Percentiles rank a stretch among this genome's conserved stretches.
phyloP scores from a whole-genome alignment of 257 asterid species.

The Asclepias syriaca region DNA sequence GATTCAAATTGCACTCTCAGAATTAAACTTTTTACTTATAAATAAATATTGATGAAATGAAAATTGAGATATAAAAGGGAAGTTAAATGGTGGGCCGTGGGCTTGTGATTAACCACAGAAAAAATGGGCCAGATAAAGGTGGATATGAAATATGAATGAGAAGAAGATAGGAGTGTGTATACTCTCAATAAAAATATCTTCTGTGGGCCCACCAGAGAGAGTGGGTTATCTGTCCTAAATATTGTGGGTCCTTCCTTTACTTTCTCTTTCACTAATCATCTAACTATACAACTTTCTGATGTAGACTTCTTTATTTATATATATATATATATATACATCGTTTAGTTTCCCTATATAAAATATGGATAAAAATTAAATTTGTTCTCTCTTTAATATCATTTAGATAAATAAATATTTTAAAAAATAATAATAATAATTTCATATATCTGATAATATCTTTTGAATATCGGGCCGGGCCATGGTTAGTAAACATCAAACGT shows the following conservation, averaged over 20 bases:
- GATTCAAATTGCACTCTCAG: no score
- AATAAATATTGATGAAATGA: neutral
- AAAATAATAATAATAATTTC: no score
- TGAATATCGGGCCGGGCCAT: no score
- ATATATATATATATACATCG: no score
- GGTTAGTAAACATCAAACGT: no score
- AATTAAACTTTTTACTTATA: no score
- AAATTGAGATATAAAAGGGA: neutral
- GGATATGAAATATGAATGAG: neutral
- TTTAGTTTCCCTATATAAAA: no score
- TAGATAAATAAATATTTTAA: no score
- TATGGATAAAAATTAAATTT: no score
- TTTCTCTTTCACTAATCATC: neutral
- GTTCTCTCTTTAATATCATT: no score
- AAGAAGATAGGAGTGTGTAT: slow-evolving; percentile 1
- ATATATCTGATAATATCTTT: no score
- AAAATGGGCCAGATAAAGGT: slow-evolving; percentile 3
- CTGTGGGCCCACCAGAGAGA: slow-evolving; percentile 11
- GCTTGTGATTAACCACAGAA: slow-evolving; percentile 1
- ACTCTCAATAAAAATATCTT: slow-evolving; percentile 7
- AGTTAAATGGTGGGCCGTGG: neutral
- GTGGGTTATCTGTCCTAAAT: slow-evolving; percentile 14
- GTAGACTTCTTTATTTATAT: neutral
- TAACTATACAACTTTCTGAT: neutral
- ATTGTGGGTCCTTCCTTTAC: slow-evolving; percentile 15